These are phyloP conservation scores for Akanthomyces dipterigenus DNA, from an alignment of 2,329 filamentous ascomycete genomes.

Conservation along the genomic window DNA sequence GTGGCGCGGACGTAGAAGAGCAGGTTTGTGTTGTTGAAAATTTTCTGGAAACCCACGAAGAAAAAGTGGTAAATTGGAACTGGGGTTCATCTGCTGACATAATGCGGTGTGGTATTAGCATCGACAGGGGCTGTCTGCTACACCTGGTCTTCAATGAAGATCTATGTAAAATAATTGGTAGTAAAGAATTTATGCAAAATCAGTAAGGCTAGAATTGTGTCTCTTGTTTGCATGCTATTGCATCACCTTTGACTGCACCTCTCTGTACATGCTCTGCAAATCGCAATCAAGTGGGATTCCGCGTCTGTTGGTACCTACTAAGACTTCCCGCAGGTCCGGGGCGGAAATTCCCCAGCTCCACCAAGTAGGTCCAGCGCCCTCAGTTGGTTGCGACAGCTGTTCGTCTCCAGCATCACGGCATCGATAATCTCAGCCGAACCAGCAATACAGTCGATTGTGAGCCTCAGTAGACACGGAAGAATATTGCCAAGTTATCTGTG, in stretches of 20 bases:
- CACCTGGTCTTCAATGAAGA: no score
- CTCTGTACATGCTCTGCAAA: background rate
- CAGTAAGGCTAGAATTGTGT: background rate
- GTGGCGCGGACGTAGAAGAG: background rate
- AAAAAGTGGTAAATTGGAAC: background rate
- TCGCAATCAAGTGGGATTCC: background rate
- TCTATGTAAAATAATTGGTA: no score
- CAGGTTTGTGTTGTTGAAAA: background rate
- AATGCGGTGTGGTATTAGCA: background rate
- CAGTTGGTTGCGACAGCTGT: constrained; percentile 2
- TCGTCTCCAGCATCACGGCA: background rate
- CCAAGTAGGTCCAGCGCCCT: background rate
- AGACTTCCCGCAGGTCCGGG: background rate
- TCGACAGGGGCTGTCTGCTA: background rate
- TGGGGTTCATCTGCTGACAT: constrained; percentile 6
- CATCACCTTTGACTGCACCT: no score
- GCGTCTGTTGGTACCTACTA: no score
- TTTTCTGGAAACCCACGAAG: background rate
- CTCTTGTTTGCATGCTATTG: background rate
- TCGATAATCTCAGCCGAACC: background rate
- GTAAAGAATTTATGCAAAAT: no score
- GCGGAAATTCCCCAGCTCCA: constrained; percentile 15
- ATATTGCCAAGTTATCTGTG: background rate
- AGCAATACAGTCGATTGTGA: background rate
- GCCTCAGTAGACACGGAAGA: background rate